Percentiles rank a stretch among this genome's conserved stretches.
Evolutionary conservation across 2,329 filamentous ascomycete genomes (phyloP).

Genomic region (Aspergillus sp.): DNA sequence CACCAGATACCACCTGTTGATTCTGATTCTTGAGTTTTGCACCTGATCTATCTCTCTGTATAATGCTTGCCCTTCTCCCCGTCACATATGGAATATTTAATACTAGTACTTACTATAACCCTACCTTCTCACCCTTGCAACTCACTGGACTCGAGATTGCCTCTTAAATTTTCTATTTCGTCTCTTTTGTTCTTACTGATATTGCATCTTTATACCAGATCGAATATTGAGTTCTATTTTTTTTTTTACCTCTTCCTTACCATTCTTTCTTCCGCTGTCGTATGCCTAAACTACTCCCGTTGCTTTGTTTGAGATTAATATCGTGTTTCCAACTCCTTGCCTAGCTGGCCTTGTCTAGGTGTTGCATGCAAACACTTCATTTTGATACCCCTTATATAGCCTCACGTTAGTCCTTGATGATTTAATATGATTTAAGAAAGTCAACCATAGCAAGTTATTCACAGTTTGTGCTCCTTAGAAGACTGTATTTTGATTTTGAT

Average conservation of each 20-base stretch:
- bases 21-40: conserved; percentile 4
- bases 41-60: conserved; percentile 14
- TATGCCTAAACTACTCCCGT: background rate
- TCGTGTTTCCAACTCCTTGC: too few relatives aligned
- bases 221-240: background rate
- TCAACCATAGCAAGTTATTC: too few relatives aligned
- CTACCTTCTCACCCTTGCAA: background rate
- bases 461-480: too few relatives aligned
- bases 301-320: background rate
- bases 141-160: background rate
- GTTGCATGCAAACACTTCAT: too few relatives aligned
- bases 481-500: too few relatives aligned
- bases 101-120: background rate
- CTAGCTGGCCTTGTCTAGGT: too few relatives aligned
- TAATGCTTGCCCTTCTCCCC: conserved; percentile 7
- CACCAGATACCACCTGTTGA: conserved; percentile 20
- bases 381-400: too few relatives aligned
- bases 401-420: too few relatives aligned
- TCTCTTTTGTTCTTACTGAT: conserved; percentile 2
- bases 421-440: too few relatives aligned
- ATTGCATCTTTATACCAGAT: conserved; percentile 1
- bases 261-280: background rate
- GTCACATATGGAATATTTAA: conserved; percentile 8
- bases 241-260: too few relatives aligned
- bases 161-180: background rate